Evolutionary conservation across 1,284 basidiomycete species (phyloP), one percentile per base, ranked within the genome.

Genomic region (Amylostereum chailletii): DNA sequence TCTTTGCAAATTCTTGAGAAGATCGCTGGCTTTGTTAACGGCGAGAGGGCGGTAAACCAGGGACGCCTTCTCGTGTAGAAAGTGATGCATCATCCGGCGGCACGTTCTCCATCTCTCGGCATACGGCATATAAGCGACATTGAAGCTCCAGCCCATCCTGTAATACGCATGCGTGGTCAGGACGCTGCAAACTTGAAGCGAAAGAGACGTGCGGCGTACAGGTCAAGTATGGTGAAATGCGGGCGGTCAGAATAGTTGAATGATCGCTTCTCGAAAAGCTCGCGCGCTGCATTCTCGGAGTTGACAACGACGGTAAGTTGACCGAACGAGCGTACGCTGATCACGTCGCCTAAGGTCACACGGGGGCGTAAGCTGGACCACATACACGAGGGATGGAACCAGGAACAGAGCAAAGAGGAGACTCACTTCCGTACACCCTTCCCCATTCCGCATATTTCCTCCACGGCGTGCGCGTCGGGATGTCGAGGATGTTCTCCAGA

Each of bases 241-340:
- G 19, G 19, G 19, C 47, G 47, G 26, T 52, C 47, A 32, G 51
- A 52, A 32, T 52, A 52, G 40, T 34, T 39, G 3, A 36, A 19
- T 11, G 51, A 52, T 5, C 51, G 40, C n/a, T 34, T 41, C 42
- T 52, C 42, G 19, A 52, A 39, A 2, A 52, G 36, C n/a, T 44
- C 47, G 2, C 34, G 32, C 19, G 47, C 51, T 5, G 48, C 47
- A 7, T 34, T 19, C 7, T 30, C 29, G 1, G 51, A 49, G 32
- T 52, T 49, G 26, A 52, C 32, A n/a, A 52, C 34, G 8, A 48
- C 34, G n/a, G 41, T 33, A 9, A 40, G n/a, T 7, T 34, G 36
- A 10, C 41, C 41, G n/a, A 48, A 31, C 5, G 32, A 26, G 11
- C 19, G 10, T 31, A 48, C 27, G 19, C 31, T 32, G 10, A 48